Evolutionary conservation across 768 basidiomycete species (phyloP).

Genomic region (Psilocybe cyanescens): DNA sequence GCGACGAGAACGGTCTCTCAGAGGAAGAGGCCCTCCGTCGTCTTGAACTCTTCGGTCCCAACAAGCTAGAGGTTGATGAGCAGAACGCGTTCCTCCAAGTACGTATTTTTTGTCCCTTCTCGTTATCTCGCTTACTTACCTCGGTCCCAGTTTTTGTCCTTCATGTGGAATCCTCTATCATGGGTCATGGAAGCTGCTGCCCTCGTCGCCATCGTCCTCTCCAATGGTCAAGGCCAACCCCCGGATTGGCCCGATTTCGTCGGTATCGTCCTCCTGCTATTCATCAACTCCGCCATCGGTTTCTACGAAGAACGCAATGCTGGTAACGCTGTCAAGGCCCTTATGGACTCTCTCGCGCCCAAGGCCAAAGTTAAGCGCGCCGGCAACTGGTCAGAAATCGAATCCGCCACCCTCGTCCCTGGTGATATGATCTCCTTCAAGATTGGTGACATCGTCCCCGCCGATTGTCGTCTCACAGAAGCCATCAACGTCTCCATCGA

Average conservation of each 20-base stretch:
- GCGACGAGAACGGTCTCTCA: constrained; percentile 78
- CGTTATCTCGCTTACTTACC: constrained; percentile 1
- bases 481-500: constrained; percentile 98
- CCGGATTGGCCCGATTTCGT: constrained; percentile 99
- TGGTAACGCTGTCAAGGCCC: constrained; percentile 98
- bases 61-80: constrained; percentile 91
- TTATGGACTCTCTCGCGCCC: constrained; percentile 99
- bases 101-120: constrained; percentile 16
- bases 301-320: constrained; percentile 98
- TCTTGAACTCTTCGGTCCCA: constrained; percentile 93
- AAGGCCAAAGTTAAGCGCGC: constrained; percentile 94
- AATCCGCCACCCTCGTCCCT: constrained; percentile 87
- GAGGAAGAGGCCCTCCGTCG: constrained; percentile 80
- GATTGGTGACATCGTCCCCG: constrained; percentile 98
- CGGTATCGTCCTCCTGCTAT: constrained; percentile 89
- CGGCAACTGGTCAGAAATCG: constrained; percentile 87
- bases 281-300: constrained; percentile 96
- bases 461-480: constrained; percentile 96
- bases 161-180: constrained; percentile 99
- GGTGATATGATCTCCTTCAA: constrained; percentile 98
- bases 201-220: constrained; percentile 92
- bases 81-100: constrained; percentile 92
- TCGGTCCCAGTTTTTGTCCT: constrained; percentile 75
- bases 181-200: constrained; percentile 99
- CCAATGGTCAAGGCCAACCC: constrained; percentile 84